Evolutionary conservation across 768 basidiomycete species (phyloP).

Genomic region (Sporobolomyces roseus): DNA sequence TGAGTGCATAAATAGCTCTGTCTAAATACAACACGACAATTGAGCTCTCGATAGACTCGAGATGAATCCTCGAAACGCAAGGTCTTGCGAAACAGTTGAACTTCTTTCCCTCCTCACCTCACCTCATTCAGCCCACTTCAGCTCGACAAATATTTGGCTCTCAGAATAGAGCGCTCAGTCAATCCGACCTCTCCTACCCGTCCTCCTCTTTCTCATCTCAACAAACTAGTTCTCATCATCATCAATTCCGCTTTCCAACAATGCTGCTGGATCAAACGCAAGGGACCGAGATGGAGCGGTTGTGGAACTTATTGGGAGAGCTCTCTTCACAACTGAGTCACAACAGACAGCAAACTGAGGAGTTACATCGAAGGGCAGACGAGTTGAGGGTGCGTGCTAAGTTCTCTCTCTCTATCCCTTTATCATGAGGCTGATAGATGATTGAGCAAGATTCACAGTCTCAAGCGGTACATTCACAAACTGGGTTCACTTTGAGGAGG

Average conservation of each 20-base stretch:
- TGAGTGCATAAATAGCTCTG: too few species aligned
- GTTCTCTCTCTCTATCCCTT: neutral
- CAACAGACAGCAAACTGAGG: slow-evolving; percentile 69
- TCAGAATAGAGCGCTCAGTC: too few species aligned
- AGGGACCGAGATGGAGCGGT: slow-evolving; percentile 60
- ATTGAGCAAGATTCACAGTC: slow-evolving; percentile 44
- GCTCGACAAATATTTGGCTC: neutral
- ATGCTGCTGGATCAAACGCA: slow-evolving; percentile 37
- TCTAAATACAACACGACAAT: too few species aligned
- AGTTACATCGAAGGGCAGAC: slow-evolving; percentile 65
- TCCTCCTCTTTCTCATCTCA: neutral
- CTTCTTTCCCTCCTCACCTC: too few species aligned
- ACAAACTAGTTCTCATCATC: neutral
- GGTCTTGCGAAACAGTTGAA: too few species aligned
- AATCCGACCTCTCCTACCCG: neutral
- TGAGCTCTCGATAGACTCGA: too few species aligned
- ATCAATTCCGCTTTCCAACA: neutral
- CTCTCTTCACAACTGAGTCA: slow-evolving; percentile 75
- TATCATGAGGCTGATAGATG: neutral
- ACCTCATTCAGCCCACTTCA: too few species aligned
- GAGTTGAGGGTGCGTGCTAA: slow-evolving; percentile 63
- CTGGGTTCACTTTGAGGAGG: slow-evolving; percentile 73
- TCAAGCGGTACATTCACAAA: slow-evolving; percentile 67
- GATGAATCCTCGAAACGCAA: too few species aligned
- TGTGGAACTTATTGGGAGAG: slow-evolving; percentile 76